phyloP scores from a whole-genome alignment of 768 basidiomycete genomes.

The Sporobolomyces pararoseus region DNA sequence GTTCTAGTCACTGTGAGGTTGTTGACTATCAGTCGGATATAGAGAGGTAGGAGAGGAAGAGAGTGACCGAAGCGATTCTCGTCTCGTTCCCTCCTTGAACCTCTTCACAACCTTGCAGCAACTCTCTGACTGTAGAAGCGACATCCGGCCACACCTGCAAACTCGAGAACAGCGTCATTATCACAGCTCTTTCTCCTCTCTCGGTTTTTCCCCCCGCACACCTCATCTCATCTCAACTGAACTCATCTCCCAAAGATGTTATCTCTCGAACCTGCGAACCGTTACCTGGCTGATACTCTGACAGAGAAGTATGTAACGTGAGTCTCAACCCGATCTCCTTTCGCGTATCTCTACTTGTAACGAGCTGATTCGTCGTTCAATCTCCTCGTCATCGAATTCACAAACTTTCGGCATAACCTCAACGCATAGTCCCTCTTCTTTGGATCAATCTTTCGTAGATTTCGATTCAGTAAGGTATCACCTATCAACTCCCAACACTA shows the following conservation, averaged over 20 bases:
- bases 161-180: no score
- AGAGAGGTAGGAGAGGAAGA: neutral
- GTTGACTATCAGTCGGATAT: no score
- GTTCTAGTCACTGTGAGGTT: no score
- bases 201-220: neutral
- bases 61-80: neutral
- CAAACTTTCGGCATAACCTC: neutral
- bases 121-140: no score
- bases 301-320: slow-evolving; percentile 82
- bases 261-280: slow-evolving; percentile 35
- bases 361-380: neutral
- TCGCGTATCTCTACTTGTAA: neutral
- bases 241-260: slow-evolving; percentile 3
- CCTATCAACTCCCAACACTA: slow-evolving; percentile 78
- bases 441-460: slow-evolving; percentile 96
- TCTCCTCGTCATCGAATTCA: neutral
- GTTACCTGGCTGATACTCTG: slow-evolving; percentile 55
- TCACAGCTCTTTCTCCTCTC: neutral
- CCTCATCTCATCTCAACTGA: neutral
- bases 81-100: neutral
- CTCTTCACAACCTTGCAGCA: no score
- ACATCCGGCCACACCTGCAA: no score
- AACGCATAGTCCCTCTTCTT: slow-evolving; percentile 67
- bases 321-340: slow-evolving; percentile 44
- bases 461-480: slow-evolving; percentile 96